phyloP scores from a whole-genome alignment of 371 early-diverging fungal species.

The Mucor lusitanicus region DNA sequence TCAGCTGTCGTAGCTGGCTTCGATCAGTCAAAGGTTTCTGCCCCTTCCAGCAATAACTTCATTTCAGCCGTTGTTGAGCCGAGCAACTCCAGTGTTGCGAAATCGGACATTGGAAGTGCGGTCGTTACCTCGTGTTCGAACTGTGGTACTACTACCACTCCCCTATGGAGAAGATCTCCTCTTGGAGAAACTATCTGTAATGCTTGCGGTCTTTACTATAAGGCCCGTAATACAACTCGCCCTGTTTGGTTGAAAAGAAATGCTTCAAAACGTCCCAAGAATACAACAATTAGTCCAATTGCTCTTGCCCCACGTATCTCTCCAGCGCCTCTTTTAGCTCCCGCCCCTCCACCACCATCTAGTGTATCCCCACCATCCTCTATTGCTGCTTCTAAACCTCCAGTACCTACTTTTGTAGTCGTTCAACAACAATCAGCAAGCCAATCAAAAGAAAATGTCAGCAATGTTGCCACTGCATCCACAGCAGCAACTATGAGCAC shows the following conservation, averaged over 20 bases:
- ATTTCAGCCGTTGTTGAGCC: constrained; percentile 41
- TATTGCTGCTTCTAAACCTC: not conserved
- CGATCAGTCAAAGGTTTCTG: constrained; percentile 42
- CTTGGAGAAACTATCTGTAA: constrained; percentile 88
- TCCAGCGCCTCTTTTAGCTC: constrained; percentile 34
- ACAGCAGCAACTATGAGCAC: not conserved
- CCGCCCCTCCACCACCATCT: constrained; percentile 21
- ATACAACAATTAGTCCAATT: constrained; percentile 1
- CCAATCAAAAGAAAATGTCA: not conserved
- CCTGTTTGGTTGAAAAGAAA: constrained; percentile 80
- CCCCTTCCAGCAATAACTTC: constrained; percentile 46
- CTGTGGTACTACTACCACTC: constrained; percentile 89
- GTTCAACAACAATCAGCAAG: not conserved
- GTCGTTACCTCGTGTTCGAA: constrained; percentile 77
- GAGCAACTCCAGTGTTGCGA: constrained; percentile 62
- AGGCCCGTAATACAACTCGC: constrained; percentile 80
- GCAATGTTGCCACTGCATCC: not conserved
- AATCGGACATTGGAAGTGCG: constrained; percentile 52
- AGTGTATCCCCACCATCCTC: not conserved
- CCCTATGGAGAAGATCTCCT: constrained; percentile 89
- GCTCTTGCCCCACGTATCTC: constrained; percentile 28
- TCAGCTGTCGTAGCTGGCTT: constrained; percentile 42
- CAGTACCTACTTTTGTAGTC: not conserved
- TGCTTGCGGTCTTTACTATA: constrained; percentile 89
- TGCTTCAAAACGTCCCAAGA: constrained; percentile 29